Evolutionary conservation across 768 basidiomycete species (phyloP).

Genomic region (Kwoniella mangroviensis): DNA sequence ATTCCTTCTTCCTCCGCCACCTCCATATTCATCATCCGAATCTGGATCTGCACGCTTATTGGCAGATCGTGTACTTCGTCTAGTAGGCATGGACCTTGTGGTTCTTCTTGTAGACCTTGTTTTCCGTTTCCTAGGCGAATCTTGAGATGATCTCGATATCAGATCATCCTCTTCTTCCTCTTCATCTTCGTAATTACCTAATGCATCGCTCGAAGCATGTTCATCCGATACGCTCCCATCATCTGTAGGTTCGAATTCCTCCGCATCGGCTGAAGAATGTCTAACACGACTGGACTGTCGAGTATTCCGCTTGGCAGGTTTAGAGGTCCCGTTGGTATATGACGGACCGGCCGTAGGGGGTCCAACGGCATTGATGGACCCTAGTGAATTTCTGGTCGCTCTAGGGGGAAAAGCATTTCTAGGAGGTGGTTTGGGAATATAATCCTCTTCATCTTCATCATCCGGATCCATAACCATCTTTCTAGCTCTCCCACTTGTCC

Average conservation of each 20-base stretch:
- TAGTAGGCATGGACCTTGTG: constrained; percentile 17
- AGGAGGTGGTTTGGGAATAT: constrained; percentile 6
- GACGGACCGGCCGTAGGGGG: constrained; percentile 13
- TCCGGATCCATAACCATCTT: constrained; percentile 10
- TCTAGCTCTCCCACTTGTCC: constrained; percentile 5
- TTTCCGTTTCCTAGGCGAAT: constrained; percentile 1
- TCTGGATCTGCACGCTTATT: constrained; percentile 21
- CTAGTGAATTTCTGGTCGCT: constrained; percentile 17
- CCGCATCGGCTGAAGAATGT: constrained; percentile 43
- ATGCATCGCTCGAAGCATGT: constrained; percentile 30
- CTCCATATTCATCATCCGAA: constrained; percentile 41
- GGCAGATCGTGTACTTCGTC: constrained; percentile 25
- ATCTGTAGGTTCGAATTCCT: constrained; percentile 34
- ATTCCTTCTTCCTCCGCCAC: constrained; percentile 14
- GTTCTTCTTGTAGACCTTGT: background rate
- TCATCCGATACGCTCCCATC: constrained; percentile 21
- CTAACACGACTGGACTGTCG: constrained; percentile 20
- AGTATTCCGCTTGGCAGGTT: background rate
- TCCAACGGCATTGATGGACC: constrained; percentile 10
- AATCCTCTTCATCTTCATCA: constrained; percentile 24
- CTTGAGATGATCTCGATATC: constrained; percentile 11
- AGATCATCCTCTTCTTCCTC: constrained; percentile 38
- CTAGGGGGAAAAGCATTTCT: constrained; percentile 41
- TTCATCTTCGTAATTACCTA: constrained; percentile 22
- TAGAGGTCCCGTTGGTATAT: constrained; percentile 20